Percentiles rank a stretch among this genome's conserved stretches.
Evolutionary conservation across 352 stramenopile genomes (phyloP).

Genomic region (Globisporangium spinosum): DNA sequence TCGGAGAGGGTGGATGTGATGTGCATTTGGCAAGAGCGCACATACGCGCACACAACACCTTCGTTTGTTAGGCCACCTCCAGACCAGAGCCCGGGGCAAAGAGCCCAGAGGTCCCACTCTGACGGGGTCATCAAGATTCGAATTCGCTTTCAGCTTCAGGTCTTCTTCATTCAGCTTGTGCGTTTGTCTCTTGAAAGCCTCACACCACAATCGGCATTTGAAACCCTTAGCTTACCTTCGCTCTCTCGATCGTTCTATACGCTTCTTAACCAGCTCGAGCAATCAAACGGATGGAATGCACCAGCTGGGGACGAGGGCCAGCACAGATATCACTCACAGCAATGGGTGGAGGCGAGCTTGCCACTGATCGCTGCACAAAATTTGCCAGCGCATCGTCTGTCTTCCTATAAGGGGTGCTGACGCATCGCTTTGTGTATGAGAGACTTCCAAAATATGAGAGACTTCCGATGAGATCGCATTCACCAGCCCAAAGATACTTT

Average conservation of each 20-base stretch:
- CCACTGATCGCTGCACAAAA: not conserved
- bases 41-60: not conserved
- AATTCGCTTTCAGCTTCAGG: not conserved
- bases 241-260: not conserved
- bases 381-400: not conserved
- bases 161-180: not conserved
- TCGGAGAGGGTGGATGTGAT: not conserved
- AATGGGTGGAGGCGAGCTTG: not conserved
- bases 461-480: not conserved
- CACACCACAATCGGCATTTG: not conserved
- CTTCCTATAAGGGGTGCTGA: not conserved
- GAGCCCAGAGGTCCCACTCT: not conserved
- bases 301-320: not conserved
- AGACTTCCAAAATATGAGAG: not conserved
- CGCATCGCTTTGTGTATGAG: not conserved
- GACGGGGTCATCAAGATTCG: not conserved
- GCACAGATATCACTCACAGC: too few relatives aligned
- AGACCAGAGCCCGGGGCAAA: not conserved
- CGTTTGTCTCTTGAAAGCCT: not conserved
- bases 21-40: not conserved
- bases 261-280: not conserved
- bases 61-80: not conserved
- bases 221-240: not conserved
- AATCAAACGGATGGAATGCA: not conserved
- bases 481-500: not conserved